Evolutionary conservation across 2,329 filamentous ascomycete species (phyloP).

Genomic region (Sclerotiophoma versabilis): DNA sequence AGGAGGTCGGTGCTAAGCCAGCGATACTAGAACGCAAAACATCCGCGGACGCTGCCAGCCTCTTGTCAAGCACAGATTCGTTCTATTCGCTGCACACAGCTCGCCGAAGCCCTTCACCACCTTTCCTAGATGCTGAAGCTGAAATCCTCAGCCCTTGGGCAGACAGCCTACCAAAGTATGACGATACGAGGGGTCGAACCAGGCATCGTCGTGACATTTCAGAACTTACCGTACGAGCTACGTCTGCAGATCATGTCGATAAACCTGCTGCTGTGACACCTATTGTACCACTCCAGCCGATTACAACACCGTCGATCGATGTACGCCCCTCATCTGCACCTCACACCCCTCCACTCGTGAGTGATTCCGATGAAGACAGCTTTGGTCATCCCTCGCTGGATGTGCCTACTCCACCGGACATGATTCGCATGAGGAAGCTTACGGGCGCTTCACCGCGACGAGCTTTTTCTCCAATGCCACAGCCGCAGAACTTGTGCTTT

Average conservation of each 20-base stretch:
- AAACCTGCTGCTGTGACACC: slow-evolving; percentile 32
- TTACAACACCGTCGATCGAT: slow-evolving; percentile 28
- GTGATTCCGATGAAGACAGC: slow-evolving; percentile 54
- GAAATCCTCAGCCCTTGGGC: slow-evolving; percentile 41
- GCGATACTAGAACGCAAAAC: slow-evolving; percentile 28
- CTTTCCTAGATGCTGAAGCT: slow-evolving; percentile 38
- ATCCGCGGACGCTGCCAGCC: slow-evolving; percentile 40
- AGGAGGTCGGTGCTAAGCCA: slow-evolving; percentile 12
- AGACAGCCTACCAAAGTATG: slow-evolving; percentile 15
- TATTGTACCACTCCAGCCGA: slow-evolving; percentile 26
- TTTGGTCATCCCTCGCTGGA: slow-evolving; percentile 49
- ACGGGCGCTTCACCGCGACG: slow-evolving; percentile 65
- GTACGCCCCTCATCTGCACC: slow-evolving; percentile 43
- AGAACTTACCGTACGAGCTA: slow-evolving; percentile 44
- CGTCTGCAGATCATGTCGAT: slow-evolving; percentile 24
- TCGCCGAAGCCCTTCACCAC: slow-evolving; percentile 31
- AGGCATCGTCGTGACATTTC: slow-evolving; percentile 48
- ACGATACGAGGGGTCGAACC: slow-evolving; percentile 35
- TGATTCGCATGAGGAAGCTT: slow-evolving; percentile 46
- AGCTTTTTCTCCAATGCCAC: slow-evolving; percentile 71
- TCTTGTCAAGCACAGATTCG: slow-evolving; percentile 46
- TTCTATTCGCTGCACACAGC: slow-evolving; percentile 46
- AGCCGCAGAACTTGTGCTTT: slow-evolving; percentile 70
- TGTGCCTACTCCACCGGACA: slow-evolving; percentile 50
- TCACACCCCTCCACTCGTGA: slow-evolving; percentile 55